These are phyloP conservation scores for Ramicandelaber brevisporus DNA, from an alignment of 192 early-diverging fungal genomes.

Conservation along the genomic window DNA sequence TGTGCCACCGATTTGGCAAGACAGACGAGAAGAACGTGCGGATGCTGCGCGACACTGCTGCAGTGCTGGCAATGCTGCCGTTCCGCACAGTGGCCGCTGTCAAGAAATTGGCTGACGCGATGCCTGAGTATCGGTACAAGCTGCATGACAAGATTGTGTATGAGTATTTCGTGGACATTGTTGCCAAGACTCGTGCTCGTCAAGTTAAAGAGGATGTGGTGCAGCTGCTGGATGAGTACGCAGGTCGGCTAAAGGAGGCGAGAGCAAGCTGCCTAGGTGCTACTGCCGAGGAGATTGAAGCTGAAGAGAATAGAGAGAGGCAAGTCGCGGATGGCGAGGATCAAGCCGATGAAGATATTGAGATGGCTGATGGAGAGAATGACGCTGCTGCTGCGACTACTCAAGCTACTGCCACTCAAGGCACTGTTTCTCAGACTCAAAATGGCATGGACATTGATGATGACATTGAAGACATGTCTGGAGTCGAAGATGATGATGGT, in stretches of 20 bases:
- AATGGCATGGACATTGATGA: too few species aligned
- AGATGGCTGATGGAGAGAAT: too few species aligned
- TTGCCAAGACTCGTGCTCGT: constrained; percentile 35
- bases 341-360: too few species aligned
- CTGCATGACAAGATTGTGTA: constrained; percentile 58
- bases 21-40: constrained; percentile 33
- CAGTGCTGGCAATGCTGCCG: constrained; percentile 68
- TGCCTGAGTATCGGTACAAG: constrained; percentile 79
- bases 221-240: constrained; percentile 61
- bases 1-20: constrained; percentile 81
- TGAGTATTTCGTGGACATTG: constrained; percentile 69
- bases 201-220: constrained; percentile 47
- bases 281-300: constrained; percentile 9
- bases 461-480: too few species aligned
- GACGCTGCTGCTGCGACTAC: too few species aligned
- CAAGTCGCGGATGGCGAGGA: too few species aligned
- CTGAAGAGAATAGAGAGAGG: too few species aligned
- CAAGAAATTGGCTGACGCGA: constrained; percentile 56
- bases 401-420: too few species aligned
- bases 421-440: too few species aligned
- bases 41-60: constrained; percentile 82
- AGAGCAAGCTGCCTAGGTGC: constrained; percentile 40
- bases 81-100: constrained; percentile 71
- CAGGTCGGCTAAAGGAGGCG: constrained; percentile 42
- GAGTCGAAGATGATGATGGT: too few species aligned